phyloP scores from a whole-genome alignment of 768 basidiomycete species.

The Daedaleopsis nitida region DNA sequence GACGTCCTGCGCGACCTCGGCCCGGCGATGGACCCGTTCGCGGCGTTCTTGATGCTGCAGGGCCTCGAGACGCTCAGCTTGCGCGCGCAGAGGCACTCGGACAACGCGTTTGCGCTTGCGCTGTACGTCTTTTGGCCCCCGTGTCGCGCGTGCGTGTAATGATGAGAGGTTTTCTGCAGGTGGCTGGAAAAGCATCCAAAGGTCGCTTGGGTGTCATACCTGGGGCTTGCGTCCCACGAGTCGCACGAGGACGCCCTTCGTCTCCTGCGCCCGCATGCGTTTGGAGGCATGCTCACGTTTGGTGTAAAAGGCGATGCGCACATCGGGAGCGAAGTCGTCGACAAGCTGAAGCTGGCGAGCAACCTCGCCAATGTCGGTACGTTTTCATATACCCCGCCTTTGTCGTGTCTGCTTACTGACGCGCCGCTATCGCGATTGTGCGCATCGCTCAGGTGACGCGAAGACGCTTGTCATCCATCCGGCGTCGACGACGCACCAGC shows the following conservation, averaged over 20 bases:
- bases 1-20: conserved; percentile 71
- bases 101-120: conserved; percentile 73
- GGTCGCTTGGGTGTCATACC: conserved; percentile 79
- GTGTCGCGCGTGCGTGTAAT: neutral
- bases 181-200: conserved; percentile 67
- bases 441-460: conserved; percentile 53
- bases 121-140: conserved; percentile 33
- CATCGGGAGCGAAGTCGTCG: conserved; percentile 63
- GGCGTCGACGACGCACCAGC: conserved; percentile 75
- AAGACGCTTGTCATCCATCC: conserved; percentile 84
- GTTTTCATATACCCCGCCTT: conserved; percentile 28
- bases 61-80: conserved; percentile 79
- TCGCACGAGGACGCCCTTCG: conserved; percentile 61
- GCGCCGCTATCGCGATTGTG: neutral
- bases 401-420: conserved; percentile 12
- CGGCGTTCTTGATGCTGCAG: conserved; percentile 71
- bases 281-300: conserved; percentile 78
- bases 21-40: conserved; percentile 69
- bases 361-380: conserved; percentile 72
- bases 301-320: conserved; percentile 61
- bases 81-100: conserved; percentile 67
- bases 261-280: conserved; percentile 54
- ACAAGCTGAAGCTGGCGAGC: conserved; percentile 70
- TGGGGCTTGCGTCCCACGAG: conserved; percentile 64
- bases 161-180: neutral